Percentiles rank a stretch among this genome's conserved stretches.
Evolutionary conservation across 2,329 filamentous ascomycete genomes (phyloP).

Genomic region (Trichoderma breve): DNA sequence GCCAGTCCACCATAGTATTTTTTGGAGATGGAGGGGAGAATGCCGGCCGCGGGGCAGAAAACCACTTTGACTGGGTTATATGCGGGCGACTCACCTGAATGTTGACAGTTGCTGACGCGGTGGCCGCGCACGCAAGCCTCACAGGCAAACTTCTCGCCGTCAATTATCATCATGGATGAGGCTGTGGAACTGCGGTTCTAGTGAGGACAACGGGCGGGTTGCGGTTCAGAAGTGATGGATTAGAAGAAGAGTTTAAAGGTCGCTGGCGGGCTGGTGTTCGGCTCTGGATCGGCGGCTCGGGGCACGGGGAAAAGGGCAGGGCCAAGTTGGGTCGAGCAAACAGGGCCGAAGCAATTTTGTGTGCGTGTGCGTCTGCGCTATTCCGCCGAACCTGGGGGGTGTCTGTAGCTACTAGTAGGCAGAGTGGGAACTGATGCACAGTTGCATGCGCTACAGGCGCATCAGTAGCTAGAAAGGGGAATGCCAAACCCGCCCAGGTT

Average conservation of each 20-base stretch:
- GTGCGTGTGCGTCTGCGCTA: constrained; percentile 14
- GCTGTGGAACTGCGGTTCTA: neutral
- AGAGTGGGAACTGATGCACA: constrained; percentile 14
- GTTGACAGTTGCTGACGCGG: constrained; percentile 97
- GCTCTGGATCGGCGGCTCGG: constrained; percentile 20
- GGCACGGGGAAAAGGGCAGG: constrained; percentile 17
- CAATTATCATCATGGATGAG: constrained; percentile 64
- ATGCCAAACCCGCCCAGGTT: constrained; percentile 2
- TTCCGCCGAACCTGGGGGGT: constrained; percentile 18
- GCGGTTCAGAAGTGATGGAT: constrained; percentile 17
- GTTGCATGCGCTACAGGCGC: constrained; percentile 19
- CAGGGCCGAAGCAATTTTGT: constrained; percentile 16
- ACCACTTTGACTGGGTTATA: neutral
- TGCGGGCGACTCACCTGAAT: constrained; percentile 68
- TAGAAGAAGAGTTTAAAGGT: constrained; percentile 14
- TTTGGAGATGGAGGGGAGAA: constrained; percentile 6
- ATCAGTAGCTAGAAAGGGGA: constrained; percentile 16
- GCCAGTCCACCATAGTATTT: constrained; percentile 11
- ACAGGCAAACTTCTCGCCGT: constrained; percentile 97
- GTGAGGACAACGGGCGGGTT: neutral
- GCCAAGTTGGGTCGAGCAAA: neutral
- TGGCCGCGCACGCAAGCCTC: constrained; percentile 97
- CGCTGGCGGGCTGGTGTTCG: constrained; percentile 14
- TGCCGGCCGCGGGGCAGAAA: constrained; percentile 7
- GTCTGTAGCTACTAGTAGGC: neutral